These are phyloP conservation scores for Rhizoclosmatium globosum DNA, from an alignment of 192 early-diverging fungal genomes.

Conservation along the genomic window DNA sequence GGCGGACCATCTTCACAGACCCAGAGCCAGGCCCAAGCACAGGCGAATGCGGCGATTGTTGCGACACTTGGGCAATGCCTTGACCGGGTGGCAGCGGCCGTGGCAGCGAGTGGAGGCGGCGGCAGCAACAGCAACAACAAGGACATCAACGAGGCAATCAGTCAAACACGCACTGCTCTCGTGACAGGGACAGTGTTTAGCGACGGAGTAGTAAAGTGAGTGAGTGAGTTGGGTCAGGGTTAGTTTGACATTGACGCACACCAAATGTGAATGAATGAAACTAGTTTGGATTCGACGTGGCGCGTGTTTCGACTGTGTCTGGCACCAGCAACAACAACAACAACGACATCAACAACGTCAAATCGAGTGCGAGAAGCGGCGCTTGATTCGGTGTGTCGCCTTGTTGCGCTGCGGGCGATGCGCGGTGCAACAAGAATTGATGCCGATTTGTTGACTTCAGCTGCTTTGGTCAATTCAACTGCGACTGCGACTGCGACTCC, in stretches of 20 bases:
- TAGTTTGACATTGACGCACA: not conserved
- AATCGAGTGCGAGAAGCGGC: slow-evolving; percentile 52
- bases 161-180: not conserved
- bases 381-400: slow-evolving; percentile 61
- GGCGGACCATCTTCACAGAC: no score
- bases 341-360: not conserved
- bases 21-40: no score
- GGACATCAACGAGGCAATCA: not conserved
- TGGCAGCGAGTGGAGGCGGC: not conserved
- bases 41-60: not conserved
- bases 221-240: not conserved
- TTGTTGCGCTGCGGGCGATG: slow-evolving; percentile 60
- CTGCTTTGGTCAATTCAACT: slow-evolving; percentile 21
- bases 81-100: not conserved
- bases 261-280: not conserved
- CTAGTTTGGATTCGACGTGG: not conserved
- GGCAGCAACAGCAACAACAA: not conserved
- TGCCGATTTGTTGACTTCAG: not conserved
- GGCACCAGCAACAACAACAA: not conserved
- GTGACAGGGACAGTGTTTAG: not conserved
- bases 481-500: slow-evolving; percentile 28
- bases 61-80: not conserved
- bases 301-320: not conserved
- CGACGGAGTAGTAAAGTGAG: not conserved
- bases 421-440: slow-evolving; percentile 31